These are phyloP conservation scores for Protostelium mycophagum DNA, from an alignment of 78 protist genomes.

Conservation along the genomic window DNA sequence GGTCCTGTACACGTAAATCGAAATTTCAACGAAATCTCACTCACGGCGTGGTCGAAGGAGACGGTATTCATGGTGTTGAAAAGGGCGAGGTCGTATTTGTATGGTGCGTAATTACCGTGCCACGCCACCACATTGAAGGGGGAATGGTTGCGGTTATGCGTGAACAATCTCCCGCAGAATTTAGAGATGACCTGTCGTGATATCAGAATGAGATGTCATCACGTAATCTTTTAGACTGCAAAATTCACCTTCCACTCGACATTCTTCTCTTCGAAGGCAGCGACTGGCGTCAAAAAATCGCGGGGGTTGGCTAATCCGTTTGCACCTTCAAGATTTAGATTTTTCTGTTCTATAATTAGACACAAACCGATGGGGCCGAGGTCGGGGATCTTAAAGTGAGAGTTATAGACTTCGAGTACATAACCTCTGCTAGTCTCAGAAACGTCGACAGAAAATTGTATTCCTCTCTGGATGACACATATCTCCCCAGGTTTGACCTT, in stretches of 20 bases:
- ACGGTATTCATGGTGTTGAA: slow-evolving; percentile 84
- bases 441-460: slow-evolving; percentile 70
- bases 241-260: not conserved
- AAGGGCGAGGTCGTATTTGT: slow-evolving; percentile 76
- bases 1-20: slow-evolving; percentile 64
- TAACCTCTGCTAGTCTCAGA: slow-evolving; percentile 81
- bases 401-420: slow-evolving; percentile 76
- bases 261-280: slow-evolving; percentile 68
- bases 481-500: slow-evolving; percentile 76
- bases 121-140: slow-evolving; percentile 95
- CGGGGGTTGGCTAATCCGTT: slow-evolving; percentile 95
- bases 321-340: slow-evolving; percentile 44
- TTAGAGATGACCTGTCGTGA: slow-evolving; percentile 49
- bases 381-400: slow-evolving; percentile 87
- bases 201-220: not conserved
- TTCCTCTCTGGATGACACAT: slow-evolving; percentile 89
- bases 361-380: slow-evolving; percentile 92
- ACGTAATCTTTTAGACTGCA: too few species aligned
- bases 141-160: slow-evolving; percentile 27
- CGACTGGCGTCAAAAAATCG: slow-evolving; percentile 87
- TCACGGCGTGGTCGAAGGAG: slow-evolving; percentile 85
- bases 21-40: not conserved
- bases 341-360: not conserved
- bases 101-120: slow-evolving; percentile 97
- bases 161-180: slow-evolving; percentile 69